These are phyloP conservation scores for Phtheirospermum japonicum DNA, from an alignment of 257 asterid genomes.

Conservation along the genomic window DNA sequence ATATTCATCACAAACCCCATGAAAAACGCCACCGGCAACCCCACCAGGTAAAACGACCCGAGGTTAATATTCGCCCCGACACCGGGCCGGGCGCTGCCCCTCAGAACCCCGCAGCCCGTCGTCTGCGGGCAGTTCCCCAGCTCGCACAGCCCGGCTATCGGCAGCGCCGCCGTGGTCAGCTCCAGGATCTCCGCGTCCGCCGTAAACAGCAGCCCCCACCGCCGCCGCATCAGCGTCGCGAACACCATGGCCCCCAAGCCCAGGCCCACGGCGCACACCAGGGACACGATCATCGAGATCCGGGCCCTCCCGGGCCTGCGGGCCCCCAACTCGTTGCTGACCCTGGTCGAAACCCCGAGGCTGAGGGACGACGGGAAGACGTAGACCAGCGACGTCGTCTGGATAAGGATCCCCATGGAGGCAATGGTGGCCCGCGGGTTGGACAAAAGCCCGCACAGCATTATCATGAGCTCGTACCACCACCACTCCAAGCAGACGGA, in stretches of 20 bases:
- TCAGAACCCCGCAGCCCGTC: constrained; percentile 82
- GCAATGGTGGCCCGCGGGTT: constrained; percentile 82
- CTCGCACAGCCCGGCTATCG: constrained; percentile 87
- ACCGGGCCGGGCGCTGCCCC: constrained; percentile 87
- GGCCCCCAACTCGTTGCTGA: constrained; percentile 80
- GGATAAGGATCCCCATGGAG: constrained; percentile 86
- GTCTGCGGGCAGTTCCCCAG: constrained; percentile 97
- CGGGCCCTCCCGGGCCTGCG: constrained; percentile 65
- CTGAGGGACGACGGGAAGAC: constrained; percentile 85
- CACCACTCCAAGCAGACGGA: constrained; percentile 96
- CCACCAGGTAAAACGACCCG: constrained; percentile 83
- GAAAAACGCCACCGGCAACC: constrained; percentile 88
- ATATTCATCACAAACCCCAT: constrained; percentile 66
- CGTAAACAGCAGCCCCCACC: constrained; percentile 79
- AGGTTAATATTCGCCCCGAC: constrained; percentile 78
- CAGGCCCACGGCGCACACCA: constrained; percentile 44
- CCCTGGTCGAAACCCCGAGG: constrained; percentile 77
- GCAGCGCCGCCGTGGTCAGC: constrained; percentile 72
- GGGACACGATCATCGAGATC: constrained; percentile 52
- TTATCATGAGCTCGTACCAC: constrained; percentile 96
- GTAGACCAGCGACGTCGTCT: constrained; percentile 79
- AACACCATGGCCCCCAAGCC: constrained; percentile 71
- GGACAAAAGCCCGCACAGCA: constrained; percentile 65
- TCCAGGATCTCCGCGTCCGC: constrained; percentile 58
- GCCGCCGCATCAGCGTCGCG: constrained; percentile 54